Evolutionary conservation across 306 rosid species (phyloP).

Genomic region (Pyrus communis): DNA sequence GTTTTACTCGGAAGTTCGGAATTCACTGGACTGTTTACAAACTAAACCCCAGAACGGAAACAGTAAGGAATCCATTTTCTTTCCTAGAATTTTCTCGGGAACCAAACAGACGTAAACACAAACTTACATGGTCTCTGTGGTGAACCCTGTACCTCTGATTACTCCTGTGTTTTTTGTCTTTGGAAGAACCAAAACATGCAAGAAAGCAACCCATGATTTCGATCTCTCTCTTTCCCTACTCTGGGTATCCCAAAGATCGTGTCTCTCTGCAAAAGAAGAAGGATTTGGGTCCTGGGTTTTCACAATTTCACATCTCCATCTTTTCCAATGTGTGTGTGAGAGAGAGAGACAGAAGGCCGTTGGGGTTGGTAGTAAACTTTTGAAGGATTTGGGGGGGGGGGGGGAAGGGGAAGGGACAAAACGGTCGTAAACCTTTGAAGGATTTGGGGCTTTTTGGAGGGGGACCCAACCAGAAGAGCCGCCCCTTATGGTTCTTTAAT

Average conservation of each 20-base stretch:
- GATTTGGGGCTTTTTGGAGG: neutral
- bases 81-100: neutral
- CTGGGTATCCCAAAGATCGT: constrained; percentile 13
- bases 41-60: neutral
- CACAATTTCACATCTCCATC: constrained; percentile 11
- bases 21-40: neutral
- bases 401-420: constrained; percentile 35
- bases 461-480: neutral
- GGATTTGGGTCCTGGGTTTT: constrained; percentile 10
- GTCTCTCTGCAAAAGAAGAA: neutral
- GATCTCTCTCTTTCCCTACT: constrained; percentile 6
- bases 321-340: neutral
- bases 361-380: neutral
- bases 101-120: neutral
- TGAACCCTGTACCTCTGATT: constrained; percentile 36
- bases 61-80: neutral
- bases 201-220: constrained; percentile 67
- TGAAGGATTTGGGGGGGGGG: constrained; percentile 1
- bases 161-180: constrained; percentile 36
- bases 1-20: neutral
- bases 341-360: constrained; percentile 16
- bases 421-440: constrained; percentile 32
- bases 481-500: neutral
- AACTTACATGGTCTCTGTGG: constrained; percentile 31
- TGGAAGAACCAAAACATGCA: constrained; percentile 75